phyloP scores from a whole-genome alignment of 345 rosid species.

The Triadica sebifera region DNA sequence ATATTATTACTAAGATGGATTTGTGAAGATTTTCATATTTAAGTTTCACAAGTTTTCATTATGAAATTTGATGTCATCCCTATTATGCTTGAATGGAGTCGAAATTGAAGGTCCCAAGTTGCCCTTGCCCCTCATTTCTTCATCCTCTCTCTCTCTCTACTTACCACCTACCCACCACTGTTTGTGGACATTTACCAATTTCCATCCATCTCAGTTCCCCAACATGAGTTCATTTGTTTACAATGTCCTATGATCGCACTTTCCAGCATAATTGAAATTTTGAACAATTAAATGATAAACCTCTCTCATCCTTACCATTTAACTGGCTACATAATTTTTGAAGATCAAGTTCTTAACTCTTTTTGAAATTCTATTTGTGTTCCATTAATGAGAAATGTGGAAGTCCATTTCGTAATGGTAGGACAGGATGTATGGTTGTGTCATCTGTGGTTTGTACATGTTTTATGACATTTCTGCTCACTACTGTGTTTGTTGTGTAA shows the following conservation, averaged over 20 bases:
- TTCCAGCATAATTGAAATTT: background rate
- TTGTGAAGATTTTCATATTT: background rate
- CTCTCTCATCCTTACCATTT: background rate
- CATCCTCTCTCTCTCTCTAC: background rate
- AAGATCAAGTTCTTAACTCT: background rate
- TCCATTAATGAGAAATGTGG: background rate
- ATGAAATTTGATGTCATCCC: background rate
- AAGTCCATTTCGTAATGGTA: background rate
- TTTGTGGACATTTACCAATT: background rate
- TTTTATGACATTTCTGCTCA: constrained; percentile 1
- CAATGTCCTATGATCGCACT: no score
- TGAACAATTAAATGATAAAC: background rate
- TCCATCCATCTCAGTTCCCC: background rate
- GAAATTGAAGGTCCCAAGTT: background rate
- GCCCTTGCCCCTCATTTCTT: background rate
- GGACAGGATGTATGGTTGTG: constrained; percentile 5
- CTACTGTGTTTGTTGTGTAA: background rate
- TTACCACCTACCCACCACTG: background rate
- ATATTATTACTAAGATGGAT: constrained; percentile 4
- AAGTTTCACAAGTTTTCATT: background rate
- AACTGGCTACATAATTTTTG: background rate
- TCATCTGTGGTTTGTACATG: background rate
- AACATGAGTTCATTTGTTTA: background rate
- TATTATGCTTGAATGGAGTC: background rate
- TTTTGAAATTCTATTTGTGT: background rate